These are phyloP conservation scores for Backusella parvicylindrica DNA, from an alignment of 192 early-diverging fungal genomes.

Conservation along the genomic window DNA sequence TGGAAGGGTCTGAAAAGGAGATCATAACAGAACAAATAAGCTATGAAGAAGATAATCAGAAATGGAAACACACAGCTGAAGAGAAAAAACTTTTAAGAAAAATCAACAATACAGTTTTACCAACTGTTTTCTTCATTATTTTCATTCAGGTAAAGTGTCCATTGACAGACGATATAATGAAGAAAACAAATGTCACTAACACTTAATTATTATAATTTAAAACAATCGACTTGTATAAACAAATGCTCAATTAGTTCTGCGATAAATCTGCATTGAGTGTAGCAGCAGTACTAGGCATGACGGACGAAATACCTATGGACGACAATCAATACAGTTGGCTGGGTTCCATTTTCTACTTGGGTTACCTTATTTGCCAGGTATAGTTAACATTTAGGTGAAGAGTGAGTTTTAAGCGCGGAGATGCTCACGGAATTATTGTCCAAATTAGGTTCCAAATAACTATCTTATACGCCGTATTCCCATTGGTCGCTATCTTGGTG, in stretches of 20 bases:
- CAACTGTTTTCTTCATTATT: neutral
- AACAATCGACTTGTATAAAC: neutral
- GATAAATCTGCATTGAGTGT: slow-evolving; percentile 26
- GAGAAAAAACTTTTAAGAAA: neutral
- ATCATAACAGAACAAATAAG: neutral
- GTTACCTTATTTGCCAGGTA: slow-evolving; percentile 21
- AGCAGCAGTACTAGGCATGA: slow-evolving; percentile 15
- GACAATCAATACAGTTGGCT: slow-evolving; percentile 13
- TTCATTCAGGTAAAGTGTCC: neutral
- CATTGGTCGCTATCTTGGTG: slow-evolving; percentile 8
- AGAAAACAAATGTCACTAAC: neutral
- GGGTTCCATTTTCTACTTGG: slow-evolving; percentile 32
- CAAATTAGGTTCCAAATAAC: slow-evolving; percentile 7
- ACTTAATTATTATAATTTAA: neutral
- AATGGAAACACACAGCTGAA: neutral
- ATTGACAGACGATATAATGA: neutral
- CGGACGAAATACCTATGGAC: neutral
- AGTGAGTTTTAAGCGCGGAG: neutral
- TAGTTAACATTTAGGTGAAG: neutral
- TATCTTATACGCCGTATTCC: neutral
- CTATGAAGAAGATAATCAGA: neutral
- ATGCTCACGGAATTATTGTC: neutral
- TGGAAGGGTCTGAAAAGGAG: neutral
- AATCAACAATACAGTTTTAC: neutral
- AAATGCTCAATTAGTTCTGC: slow-evolving; percentile 19